Evolutionary conservation across 1,139 yeast species (phyloP).

Genomic region (Magnusiomyces suaveolens): DNA sequence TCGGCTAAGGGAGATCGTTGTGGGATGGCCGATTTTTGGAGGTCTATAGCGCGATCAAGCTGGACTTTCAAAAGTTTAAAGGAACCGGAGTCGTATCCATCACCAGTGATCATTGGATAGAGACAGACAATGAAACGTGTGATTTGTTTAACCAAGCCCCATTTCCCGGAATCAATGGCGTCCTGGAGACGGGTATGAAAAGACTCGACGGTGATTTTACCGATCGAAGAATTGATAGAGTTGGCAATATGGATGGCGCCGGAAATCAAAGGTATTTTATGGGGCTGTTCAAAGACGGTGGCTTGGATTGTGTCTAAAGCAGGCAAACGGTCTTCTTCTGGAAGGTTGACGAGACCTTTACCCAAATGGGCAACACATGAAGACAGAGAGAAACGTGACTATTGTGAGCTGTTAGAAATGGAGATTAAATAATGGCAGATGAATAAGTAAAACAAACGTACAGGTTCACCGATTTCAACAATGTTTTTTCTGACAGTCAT

Average conservation of each 20-base stretch:
- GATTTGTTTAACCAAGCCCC: constrained; percentile 62
- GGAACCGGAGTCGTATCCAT: constrained; percentile 29
- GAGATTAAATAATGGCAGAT: background rate
- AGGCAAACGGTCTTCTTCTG: constrained; percentile 42
- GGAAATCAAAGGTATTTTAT: constrained; percentile 63
- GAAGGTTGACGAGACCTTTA: constrained; percentile 42
- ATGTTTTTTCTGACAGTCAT: background rate
- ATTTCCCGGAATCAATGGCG: constrained; percentile 41
- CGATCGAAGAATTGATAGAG: constrained; percentile 55
- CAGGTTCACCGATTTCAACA: constrained; percentile 29
- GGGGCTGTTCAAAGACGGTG: constrained; percentile 79
- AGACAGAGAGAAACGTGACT: constrained; percentile 21
- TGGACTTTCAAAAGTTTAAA: constrained; percentile 46
- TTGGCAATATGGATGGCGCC: constrained; percentile 63
- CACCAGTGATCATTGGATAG: constrained; percentile 41
- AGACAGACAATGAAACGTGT: constrained; percentile 62
- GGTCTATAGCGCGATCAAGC: constrained; percentile 46
- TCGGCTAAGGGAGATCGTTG: constrained; percentile 45
- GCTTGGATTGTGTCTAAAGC: constrained; percentile 57
- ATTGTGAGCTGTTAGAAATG: background rate
- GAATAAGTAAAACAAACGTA: constrained; percentile 10
- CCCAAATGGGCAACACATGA: constrained; percentile 44
- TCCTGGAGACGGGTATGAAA: constrained; percentile 55
- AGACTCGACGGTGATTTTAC: constrained; percentile 60
- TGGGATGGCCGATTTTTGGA: constrained; percentile 35